Percentiles rank a stretch among this genome's conserved stretches.
These are phyloP conservation scores for Verbena officinalis DNA, from an alignment of 257 asterid species.

Conservation along the genomic window DNA sequence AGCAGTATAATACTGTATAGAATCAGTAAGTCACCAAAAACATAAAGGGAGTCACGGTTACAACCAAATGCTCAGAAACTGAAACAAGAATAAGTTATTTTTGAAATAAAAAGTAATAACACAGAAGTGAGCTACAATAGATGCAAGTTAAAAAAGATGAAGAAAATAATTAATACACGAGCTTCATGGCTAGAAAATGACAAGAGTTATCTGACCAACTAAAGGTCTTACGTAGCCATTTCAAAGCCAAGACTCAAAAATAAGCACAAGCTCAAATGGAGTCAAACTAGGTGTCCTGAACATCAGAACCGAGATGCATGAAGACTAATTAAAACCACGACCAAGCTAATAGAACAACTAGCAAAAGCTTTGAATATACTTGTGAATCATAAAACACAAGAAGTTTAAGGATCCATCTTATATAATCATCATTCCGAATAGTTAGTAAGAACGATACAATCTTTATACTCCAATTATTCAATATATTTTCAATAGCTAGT, in stretches of 20 bases:
- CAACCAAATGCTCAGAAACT: background rate
- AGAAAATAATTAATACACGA: background rate
- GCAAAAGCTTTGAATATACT: background rate
- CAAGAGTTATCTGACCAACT: background rate
- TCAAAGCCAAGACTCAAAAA: background rate
- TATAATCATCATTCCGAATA: slow-evolving; percentile 4
- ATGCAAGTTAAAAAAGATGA: background rate
- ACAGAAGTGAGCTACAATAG: background rate
- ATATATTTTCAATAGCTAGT: background rate
- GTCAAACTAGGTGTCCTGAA: slow-evolving; percentile 4
- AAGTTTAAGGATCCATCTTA: slow-evolving; percentile 13
- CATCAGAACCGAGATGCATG: background rate
- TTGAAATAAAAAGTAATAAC: background rate
- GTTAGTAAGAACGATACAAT: background rate
- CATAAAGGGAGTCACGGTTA: background rate
- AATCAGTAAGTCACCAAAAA: background rate
- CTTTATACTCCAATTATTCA: slow-evolving; percentile 12
- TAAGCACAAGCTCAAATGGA: background rate
- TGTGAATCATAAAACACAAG: background rate
- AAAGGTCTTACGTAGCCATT: slow-evolving; percentile 13
- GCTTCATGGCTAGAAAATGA: background rate
- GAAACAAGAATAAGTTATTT: background rate
- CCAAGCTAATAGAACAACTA: background rate
- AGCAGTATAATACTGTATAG: background rate
- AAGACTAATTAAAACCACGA: background rate